A percentile compares a stretch with the other conserved stretches of the same genome.
Conservation (phyloP, 2,329 filamentous ascomycete species). For the Xylariaceae sp. region DNA sequence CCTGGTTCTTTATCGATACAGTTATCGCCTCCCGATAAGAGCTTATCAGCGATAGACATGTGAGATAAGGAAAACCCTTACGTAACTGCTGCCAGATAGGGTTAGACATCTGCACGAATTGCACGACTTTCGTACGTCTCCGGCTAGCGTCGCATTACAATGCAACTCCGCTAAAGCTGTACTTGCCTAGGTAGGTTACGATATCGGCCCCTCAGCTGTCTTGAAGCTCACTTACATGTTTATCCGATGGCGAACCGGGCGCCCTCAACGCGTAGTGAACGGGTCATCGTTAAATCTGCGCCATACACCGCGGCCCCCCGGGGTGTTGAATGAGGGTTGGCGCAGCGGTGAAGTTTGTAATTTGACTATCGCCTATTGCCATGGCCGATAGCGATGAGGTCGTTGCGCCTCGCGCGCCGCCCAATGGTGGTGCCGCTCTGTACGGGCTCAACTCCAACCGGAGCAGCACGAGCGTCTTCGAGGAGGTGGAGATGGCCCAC, state of each 20-base stretch:
- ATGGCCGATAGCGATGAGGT: slow-evolving; percentile 25
- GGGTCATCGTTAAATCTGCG: background rate
- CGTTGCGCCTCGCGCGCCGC: slow-evolving; percentile 22
- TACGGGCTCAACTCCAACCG: slow-evolving; percentile 66
- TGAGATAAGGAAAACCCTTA: too few relatives aligned
- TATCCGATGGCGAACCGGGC: slow-evolving; percentile 2
- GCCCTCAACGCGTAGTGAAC: background rate
- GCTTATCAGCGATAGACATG: too few relatives aligned
- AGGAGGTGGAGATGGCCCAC: slow-evolving; percentile 97
- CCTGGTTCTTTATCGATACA: background rate
- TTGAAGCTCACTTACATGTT: background rate
- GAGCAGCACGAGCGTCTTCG: slow-evolving; percentile 75
- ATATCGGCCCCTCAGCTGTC: slow-evolving; percentile 8
- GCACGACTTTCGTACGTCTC: background rate
- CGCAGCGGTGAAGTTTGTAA: slow-evolving; percentile 4
- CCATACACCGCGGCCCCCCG: background rate
- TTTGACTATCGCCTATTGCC: background rate
- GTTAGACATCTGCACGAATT: background rate
- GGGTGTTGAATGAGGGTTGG: slow-evolving; percentile 9
- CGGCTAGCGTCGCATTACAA: slow-evolving; percentile 8
- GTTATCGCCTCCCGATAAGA: too few relatives aligned
- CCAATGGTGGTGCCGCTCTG: slow-evolving; percentile 33
- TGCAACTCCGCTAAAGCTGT: background rate
- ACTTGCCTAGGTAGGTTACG: background rate
- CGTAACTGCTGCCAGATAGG: too few relatives aligned